These are phyloP conservation scores for Paramecium biaurelia DNA, from an alignment of 73 alveolate genomes.

Conservation along the genomic window DNA sequence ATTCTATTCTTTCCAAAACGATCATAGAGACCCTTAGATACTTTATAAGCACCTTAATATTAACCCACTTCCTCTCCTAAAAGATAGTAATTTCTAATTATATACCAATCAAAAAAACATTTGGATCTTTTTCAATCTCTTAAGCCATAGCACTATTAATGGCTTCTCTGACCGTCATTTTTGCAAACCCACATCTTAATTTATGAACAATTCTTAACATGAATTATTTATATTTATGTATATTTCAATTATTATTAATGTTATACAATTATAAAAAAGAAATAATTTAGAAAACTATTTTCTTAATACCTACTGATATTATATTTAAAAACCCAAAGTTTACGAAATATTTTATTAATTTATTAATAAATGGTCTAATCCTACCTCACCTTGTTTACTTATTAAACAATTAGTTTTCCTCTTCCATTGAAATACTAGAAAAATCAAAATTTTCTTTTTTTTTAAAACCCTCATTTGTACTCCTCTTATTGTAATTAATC, in stretches of 20 bases:
- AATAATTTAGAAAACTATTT: background rate
- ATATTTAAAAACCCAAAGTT: background rate
- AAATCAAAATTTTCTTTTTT: background rate
- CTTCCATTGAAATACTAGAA: background rate
- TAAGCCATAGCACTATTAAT: conserved; percentile 87
- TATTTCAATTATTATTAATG: background rate
- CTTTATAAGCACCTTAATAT: conserved; percentile 92
- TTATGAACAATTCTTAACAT: background rate
- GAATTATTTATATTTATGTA: background rate
- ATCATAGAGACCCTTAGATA: conserved; percentile 89
- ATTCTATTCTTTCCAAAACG: conserved; percentile 79
- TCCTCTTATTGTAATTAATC: background rate
- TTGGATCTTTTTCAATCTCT: conserved; percentile 85
- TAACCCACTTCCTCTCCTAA: conserved; percentile 93
- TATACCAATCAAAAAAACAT: conserved; percentile 76
- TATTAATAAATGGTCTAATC: background rate
- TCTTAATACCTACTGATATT: background rate
- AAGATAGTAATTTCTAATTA: background rate
- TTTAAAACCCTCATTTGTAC: background rate
- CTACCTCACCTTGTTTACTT: background rate
- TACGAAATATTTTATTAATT: background rate
- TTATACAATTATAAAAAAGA: background rate
- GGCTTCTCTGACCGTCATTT: conserved; percentile 85
- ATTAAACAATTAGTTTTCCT: background rate
- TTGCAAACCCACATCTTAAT: background rate